Conservation (phyloP, 1,139 yeast species). For the Pneumocystis murina region DNA sequence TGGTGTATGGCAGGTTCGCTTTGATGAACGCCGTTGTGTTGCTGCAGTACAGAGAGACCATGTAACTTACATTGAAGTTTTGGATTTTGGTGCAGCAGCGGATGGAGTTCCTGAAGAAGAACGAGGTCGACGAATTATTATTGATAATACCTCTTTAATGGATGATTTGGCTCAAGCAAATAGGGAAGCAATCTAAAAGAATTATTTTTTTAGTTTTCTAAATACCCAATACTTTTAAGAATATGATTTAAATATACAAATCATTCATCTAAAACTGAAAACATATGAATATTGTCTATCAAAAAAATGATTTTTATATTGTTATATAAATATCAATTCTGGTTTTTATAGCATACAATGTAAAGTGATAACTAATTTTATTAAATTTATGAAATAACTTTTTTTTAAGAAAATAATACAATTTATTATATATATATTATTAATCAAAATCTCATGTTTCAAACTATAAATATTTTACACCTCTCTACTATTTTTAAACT, state of each 20-base stretch:
- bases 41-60: slow-evolving; percentile 79
- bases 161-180: background rate
- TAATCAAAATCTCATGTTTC: background rate
- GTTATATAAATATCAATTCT: background rate
- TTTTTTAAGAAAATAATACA: background rate
- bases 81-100: slow-evolving; percentile 43
- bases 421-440: background rate
- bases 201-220: background rate
- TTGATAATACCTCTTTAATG: background rate
- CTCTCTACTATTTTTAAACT: background rate
- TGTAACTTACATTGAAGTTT: slow-evolving; percentile 58
- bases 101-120: background rate
- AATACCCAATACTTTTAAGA: background rate
- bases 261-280: background rate
- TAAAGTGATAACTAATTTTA: background rate
- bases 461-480: background rate
- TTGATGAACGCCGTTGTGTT: slow-evolving; percentile 70
- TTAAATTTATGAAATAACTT: background rate
- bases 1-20: slow-evolving; percentile 88
- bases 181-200: background rate
- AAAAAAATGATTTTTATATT: background rate
- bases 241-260: background rate
- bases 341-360: background rate
- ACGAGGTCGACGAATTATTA: background rate
- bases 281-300: background rate